A percentile compares a stretch with the other conserved stretches of the same genome.
phyloP scores from a whole-genome alignment of 768 basidiomycete species.

The Paxillus rubicundulus region DNA sequence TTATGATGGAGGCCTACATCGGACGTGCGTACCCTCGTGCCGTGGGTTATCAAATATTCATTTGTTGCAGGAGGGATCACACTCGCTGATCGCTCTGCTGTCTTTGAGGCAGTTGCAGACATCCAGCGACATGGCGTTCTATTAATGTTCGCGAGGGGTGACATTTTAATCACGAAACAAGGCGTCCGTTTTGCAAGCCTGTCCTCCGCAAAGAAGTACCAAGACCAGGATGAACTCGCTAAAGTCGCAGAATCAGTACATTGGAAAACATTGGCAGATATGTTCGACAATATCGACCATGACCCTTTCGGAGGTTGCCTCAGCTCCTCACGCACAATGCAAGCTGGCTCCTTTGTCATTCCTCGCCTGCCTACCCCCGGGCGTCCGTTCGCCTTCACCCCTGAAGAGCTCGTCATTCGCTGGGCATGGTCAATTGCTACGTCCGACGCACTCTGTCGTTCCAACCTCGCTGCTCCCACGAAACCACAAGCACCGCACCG shows the following conservation, averaged over 20 bases:
- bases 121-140: constrained; percentile 30
- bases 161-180: constrained; percentile 29
- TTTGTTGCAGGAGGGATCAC: constrained; percentile 18
- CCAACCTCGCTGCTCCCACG: not conserved
- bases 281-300: constrained; percentile 17
- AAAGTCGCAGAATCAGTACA: constrained; percentile 9
- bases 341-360: constrained; percentile 16
- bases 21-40: constrained; percentile 21
- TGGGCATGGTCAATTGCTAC: constrained; percentile 21
- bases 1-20: constrained; percentile 30
- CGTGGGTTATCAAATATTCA: constrained; percentile 6
- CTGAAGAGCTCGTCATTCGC: constrained; percentile 18
- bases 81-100: constrained; percentile 24
- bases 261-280: constrained; percentile 20
- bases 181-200: constrained; percentile 30
- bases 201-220: constrained; percentile 15
- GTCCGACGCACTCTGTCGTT: constrained; percentile 9
- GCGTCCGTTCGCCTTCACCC: constrained; percentile 15
- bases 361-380: constrained; percentile 27
- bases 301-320: not conserved
- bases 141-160: constrained; percentile 14
- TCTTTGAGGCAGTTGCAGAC: constrained; percentile 30
- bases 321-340: constrained; percentile 2
- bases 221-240: constrained; percentile 27
- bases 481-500: not conserved